Evolutionary conservation across 106 monocot genomes (phyloP).

Genomic region (Phalaenopsis equestris): DNA sequence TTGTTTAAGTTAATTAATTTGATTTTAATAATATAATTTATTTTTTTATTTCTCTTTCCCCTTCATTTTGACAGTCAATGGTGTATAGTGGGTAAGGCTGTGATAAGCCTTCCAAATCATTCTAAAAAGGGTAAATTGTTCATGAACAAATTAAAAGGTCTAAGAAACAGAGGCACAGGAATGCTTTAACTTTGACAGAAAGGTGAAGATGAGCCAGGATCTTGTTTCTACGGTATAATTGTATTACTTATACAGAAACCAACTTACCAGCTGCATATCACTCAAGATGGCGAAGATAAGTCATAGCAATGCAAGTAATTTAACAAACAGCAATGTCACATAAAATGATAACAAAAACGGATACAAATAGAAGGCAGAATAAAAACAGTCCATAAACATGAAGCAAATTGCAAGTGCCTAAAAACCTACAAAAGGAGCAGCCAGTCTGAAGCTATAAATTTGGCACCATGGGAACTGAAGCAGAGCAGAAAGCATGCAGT

Average conservation of each 20-base stretch:
- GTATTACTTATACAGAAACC: background rate
- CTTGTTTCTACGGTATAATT: background rate
- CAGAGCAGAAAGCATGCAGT: slow-evolving; percentile 21
- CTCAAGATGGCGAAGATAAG: background rate
- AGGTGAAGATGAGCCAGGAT: background rate
- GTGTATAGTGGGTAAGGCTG: background rate
- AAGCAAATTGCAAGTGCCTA: background rate
- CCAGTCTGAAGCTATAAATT: slow-evolving; percentile 17
- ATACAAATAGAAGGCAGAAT: background rate
- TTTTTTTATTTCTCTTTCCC: no score
- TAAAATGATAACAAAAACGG: background rate
- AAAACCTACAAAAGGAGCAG: slow-evolving; percentile 4
- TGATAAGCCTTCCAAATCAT: background rate
- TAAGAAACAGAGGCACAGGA: no score
- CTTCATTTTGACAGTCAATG: background rate
- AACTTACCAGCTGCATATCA: background rate
- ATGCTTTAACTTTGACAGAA: background rate
- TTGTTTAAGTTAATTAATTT: no score
- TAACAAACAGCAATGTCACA: background rate
- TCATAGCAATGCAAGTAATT: background rate
- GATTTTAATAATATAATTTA: no score
- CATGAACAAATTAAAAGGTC: no score
- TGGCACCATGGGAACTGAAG: slow-evolving; percentile 30
- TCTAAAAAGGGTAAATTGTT: background rate
- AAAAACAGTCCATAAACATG: background rate